Conservation (phyloP, 805 yeast genomes). For the Candida qinlingensis region DNA sequence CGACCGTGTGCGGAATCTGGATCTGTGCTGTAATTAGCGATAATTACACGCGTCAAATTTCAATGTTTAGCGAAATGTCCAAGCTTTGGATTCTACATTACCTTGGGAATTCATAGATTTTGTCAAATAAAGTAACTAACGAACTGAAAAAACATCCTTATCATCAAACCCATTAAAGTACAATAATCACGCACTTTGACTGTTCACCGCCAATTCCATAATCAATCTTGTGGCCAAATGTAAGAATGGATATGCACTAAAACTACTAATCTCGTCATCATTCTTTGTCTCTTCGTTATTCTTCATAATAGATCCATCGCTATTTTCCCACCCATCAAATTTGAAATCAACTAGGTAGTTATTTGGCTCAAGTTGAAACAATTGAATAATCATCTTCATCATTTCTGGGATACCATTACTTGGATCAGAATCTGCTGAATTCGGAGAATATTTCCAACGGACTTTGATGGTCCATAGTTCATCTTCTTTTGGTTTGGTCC, state of each 20-base stretch:
- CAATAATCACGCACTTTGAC: slow-evolving; percentile 43
- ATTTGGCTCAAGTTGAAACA: slow-evolving; percentile 93
- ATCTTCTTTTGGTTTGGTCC: slow-evolving; percentile 93
- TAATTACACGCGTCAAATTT: no score
- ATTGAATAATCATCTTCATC: slow-evolving; percentile 96
- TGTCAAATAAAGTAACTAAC: background rate
- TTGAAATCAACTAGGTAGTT: slow-evolving; percentile 95
- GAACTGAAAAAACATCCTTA: background rate
- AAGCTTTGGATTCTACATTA: no score
- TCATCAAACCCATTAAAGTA: background rate
- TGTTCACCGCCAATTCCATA: slow-evolving; percentile 95
- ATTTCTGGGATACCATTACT: slow-evolving; percentile 50
- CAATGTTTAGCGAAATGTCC: no score
- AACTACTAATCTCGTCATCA: slow-evolving; percentile 78
- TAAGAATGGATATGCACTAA: slow-evolving; percentile 91
- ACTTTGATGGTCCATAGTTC: slow-evolving; percentile 95
- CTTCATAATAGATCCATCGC: slow-evolving; percentile 29
- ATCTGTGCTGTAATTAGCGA: no score
- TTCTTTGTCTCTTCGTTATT: slow-evolving; percentile 28
- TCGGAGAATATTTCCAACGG: slow-evolving; percentile 77
- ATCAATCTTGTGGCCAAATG: slow-evolving; percentile 88
- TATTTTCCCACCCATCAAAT: slow-evolving; percentile 92
- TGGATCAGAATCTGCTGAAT: slow-evolving; percentile 18
- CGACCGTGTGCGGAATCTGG: background rate
- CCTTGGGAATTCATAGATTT: no score